These are phyloP conservation scores for Fragilaria radians DNA, from an alignment of 108 stramenopile species.

Conservation along the genomic window DNA sequence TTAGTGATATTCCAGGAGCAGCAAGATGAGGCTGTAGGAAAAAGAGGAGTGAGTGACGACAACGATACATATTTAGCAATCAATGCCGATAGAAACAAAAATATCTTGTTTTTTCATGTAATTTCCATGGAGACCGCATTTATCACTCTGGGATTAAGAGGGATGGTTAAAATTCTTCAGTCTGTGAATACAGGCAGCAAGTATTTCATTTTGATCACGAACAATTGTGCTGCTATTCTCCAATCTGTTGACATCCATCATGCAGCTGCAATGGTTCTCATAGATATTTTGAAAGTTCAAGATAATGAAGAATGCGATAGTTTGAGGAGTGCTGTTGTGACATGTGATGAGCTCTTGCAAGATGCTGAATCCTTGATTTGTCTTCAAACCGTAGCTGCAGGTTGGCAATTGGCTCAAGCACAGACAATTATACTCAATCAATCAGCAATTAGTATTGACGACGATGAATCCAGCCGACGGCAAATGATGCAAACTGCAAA, in stretches of 20 bases:
- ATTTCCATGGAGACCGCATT: conserved; percentile 79
- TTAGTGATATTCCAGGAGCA: no score
- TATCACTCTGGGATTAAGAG: conserved; percentile 98
- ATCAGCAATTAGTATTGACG: conserved; percentile 42
- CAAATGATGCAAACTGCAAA: conserved; percentile 91
- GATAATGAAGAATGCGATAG: conserved; percentile 98
- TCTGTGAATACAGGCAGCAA: conserved; percentile 64
- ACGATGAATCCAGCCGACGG: conserved; percentile 61
- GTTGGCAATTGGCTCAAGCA: conserved; percentile 91
- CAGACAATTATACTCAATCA: conserved; percentile 81
- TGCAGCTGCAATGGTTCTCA: conserved; percentile 96
- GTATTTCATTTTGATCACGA: conserved; percentile 78
- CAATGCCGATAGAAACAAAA: no score
- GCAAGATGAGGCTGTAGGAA: no score
- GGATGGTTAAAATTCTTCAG: conserved; percentile 98
- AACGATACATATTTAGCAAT: no score
- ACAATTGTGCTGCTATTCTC: conserved; percentile 95
- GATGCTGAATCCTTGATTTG: conserved; percentile 98
- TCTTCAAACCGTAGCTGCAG: conserved; percentile 96
- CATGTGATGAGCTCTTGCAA: conserved; percentile 95
- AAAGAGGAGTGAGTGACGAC: no score
- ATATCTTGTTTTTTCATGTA: no score
- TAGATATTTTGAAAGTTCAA: conserved; percentile 96
- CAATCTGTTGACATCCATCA: conserved; percentile 90
- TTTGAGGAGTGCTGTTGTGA: conserved; percentile 88